Percentiles rank a stretch among this genome's conserved stretches.
These are phyloP conservation scores for Geranium rotundifolium DNA, from an alignment of 345 rosid genomes.

Conservation along the genomic window DNA sequence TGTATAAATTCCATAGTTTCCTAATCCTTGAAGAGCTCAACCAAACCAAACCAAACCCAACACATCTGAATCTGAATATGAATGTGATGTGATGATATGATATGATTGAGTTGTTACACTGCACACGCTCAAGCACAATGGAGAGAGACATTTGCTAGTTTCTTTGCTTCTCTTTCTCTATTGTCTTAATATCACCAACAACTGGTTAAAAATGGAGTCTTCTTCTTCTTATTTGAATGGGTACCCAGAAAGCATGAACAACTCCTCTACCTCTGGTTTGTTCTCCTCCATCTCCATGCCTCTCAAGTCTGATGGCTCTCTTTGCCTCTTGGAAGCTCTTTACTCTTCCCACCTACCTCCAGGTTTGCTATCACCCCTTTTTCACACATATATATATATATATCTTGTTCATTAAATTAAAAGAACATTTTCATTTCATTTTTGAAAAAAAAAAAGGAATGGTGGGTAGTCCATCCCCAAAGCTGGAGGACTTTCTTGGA, in stretches of 20 bases:
- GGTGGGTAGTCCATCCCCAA: slow-evolving; percentile 42
- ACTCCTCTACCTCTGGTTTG: slow-evolving; percentile 24
- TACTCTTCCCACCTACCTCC: slow-evolving; percentile 41
- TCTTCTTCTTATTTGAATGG: slow-evolving; percentile 15
- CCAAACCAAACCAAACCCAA: too few relatives aligned
- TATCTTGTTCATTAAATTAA: not conserved
- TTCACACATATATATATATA: not conserved
- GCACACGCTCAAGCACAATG: slow-evolving; percentile 6
- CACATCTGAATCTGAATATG: too few relatives aligned
- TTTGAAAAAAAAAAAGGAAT: slow-evolving; percentile 17
- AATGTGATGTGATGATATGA: too few relatives aligned
- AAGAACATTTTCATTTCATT: not conserved
- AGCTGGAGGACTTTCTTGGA: slow-evolving; percentile 68
- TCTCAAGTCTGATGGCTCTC: slow-evolving; percentile 70
- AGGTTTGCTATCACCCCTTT: slow-evolving; percentile 21
- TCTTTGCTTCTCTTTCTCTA: too few relatives aligned
- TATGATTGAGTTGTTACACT: too few relatives aligned
- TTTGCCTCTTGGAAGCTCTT: slow-evolving; percentile 69
- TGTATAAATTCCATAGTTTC: too few relatives aligned
- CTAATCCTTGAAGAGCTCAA: too few relatives aligned
- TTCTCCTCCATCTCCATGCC: slow-evolving; percentile 55
- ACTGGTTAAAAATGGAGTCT: slow-evolving; percentile 71
- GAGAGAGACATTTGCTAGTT: too few relatives aligned
- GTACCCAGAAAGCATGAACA: too few relatives aligned
- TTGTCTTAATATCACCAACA: slow-evolving; percentile 16